phyloP scores from a whole-genome alignment of 1,139 yeast genomes.

The Kodamaea fungicola region DNA sequence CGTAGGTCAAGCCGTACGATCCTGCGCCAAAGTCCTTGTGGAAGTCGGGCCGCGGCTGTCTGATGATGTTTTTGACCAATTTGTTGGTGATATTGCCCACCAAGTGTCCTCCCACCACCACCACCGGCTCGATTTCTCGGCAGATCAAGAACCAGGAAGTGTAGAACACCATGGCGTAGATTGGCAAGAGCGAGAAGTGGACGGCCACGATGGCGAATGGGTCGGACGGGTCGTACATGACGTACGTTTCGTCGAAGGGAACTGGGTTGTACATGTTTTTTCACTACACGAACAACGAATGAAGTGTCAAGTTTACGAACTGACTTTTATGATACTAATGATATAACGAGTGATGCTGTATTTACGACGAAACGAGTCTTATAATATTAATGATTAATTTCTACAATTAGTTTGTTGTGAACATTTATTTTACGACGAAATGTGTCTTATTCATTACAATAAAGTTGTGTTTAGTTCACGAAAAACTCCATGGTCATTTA shows the following conservation, averaged over 20 bases:
- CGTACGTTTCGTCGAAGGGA: conserved; percentile 71
- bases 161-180: conserved; percentile 73
- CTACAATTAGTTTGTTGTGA: too few species aligned
- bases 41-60: conserved; percentile 72
- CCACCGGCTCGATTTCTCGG: conserved; percentile 81
- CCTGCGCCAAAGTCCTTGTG: conserved; percentile 50
- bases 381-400: too few species aligned
- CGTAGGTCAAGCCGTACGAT: conserved; percentile 60
- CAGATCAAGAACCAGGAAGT: conserved; percentile 80
- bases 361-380: too few species aligned
- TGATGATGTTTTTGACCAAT: conserved; percentile 57
- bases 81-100: conserved; percentile 72
- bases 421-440: too few species aligned
- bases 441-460: too few species aligned
- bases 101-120: conserved; percentile 84
- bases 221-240: conserved; percentile 72
- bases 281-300: neutral
- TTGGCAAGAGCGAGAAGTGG: conserved; percentile 78
- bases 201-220: conserved; percentile 60
- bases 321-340: too few species aligned
- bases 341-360: too few species aligned
- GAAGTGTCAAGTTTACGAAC: too few species aligned
- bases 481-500: too few species aligned
- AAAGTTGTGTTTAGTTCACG: too few species aligned
- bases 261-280: conserved; percentile 27